Percentiles rank a stretch among this genome's conserved stretches.
Conservation (phyloP, 2,329 filamentous ascomycete species). For the Talaromyces marneffei region DNA sequence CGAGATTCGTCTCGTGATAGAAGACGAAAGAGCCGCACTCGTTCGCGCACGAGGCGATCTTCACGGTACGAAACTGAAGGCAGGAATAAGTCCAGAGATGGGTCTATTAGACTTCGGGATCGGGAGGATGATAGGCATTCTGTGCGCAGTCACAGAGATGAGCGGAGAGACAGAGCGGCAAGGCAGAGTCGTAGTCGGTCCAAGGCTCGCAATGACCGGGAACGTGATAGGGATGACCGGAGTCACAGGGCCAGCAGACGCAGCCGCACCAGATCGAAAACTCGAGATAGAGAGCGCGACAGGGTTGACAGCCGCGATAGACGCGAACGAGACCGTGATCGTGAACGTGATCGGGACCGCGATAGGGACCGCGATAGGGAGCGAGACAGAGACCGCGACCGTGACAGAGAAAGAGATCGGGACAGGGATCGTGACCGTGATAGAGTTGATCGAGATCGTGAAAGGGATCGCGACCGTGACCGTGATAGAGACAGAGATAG, state of each 20-base stretch:
- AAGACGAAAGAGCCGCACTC: constrained; percentile 24
- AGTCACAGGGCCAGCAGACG: constrained; percentile 12
- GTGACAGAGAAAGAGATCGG: constrained; percentile 20
- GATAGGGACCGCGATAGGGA: constrained; percentile 29
- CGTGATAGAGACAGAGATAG: constrained; percentile 23
- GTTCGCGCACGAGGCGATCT: constrained; percentile 20
- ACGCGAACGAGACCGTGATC: constrained; percentile 23
- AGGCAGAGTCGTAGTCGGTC: constrained; percentile 25
- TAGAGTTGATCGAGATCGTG: constrained; percentile 23
- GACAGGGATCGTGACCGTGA: constrained; percentile 25
- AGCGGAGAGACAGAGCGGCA: not conserved
- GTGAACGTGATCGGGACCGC: constrained; percentile 21
- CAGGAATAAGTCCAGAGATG: constrained; percentile 17
- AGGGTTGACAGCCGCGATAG: constrained; percentile 27
- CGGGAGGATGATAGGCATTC: constrained; percentile 15
- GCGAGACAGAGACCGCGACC: constrained; percentile 22
- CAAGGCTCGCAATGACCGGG: constrained; percentile 22
- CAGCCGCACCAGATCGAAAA: constrained; percentile 25
- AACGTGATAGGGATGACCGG: constrained; percentile 26
- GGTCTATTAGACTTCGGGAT: constrained; percentile 17
- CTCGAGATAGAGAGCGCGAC: constrained; percentile 23
- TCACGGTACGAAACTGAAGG: constrained; percentile 19
- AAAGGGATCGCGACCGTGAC: constrained; percentile 30
- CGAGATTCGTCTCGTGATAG: constrained; percentile 26
- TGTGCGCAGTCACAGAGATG: constrained; percentile 11